A percentile compares a stretch with the other conserved stretches of the same genome.
Conservation (phyloP, 2,329 filamentous ascomycete species). For the Cercospora beticola region DNA sequence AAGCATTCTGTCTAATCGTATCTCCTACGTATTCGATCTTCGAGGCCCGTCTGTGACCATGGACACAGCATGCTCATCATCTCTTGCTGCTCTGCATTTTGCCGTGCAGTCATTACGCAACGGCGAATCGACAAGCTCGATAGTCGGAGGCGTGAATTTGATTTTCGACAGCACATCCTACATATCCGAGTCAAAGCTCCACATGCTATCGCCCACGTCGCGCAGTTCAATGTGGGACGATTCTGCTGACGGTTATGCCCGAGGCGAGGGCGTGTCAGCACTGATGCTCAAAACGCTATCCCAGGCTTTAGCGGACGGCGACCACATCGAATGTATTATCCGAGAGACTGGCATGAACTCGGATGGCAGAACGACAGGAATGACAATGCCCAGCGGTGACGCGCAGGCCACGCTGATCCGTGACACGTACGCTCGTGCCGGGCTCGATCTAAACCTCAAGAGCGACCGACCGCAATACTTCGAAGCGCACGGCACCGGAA, state of each 20-base stretch:
- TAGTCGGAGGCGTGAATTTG: conserved; percentile 31
- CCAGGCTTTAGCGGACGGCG: conserved; percentile 49
- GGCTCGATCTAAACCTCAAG: conserved; percentile 16
- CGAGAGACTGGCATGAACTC: conserved; percentile 40
- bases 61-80: conserved; percentile 51
- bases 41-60: conserved; percentile 30
- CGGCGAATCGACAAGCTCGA: conserved; percentile 27
- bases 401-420: conserved; percentile 43
- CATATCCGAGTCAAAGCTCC: conserved; percentile 22
- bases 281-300: conserved; percentile 54
- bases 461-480: conserved; percentile 25
- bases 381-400: conserved; percentile 42
- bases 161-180: conserved; percentile 26
- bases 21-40: conserved; percentile 31
- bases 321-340: conserved; percentile 46
- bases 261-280: conserved; percentile 55
- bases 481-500: conserved; percentile 39
- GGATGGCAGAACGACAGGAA: conserved; percentile 41
- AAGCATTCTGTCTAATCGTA: conserved; percentile 28
- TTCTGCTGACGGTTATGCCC: conserved; percentile 51
- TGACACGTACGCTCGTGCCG: conserved; percentile 39
- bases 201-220: conserved; percentile 33
- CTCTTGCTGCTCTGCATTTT: conserved; percentile 39
- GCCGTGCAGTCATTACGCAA: conserved; percentile 36
- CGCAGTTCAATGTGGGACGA: conserved; percentile 36